Evolutionary conservation across 2,329 filamentous ascomycete species (phyloP).

Genomic region (Aspergillus costaricaensis): DNA sequence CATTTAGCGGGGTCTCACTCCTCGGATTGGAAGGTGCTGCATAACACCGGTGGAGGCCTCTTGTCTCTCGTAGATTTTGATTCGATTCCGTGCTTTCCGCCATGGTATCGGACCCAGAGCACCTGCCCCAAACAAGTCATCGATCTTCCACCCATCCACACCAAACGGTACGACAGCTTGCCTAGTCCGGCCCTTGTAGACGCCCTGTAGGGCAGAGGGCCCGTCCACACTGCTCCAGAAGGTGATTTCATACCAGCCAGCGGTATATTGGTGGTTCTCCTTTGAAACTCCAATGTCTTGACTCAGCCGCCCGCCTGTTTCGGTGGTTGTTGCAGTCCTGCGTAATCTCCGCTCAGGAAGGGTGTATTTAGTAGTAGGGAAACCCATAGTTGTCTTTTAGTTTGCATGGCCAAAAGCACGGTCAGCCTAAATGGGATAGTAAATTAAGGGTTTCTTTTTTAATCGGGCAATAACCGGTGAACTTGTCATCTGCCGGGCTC

Average conservation of each 20-base stretch:
- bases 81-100: background rate
- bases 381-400: background rate
- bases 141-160: constrained; percentile 1
- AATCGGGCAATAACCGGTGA: background rate
- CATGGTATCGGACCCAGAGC: background rate
- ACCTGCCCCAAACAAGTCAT: background rate
- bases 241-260: background rate
- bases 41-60: background rate
- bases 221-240: background rate
- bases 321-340: too few species aligned
- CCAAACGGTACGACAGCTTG: background rate
- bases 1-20: background rate
- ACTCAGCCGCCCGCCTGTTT: too few species aligned
- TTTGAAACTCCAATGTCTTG: too few species aligned
- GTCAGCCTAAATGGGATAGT: background rate
- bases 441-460: background rate
- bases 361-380: too few species aligned
- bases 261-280: too few species aligned
- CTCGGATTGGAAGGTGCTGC: background rate
- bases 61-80: background rate
- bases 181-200: background rate
- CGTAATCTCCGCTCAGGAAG: too few species aligned
- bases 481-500: background rate
- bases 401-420: background rate
- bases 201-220: constrained; percentile 7